phyloP scores from a whole-genome alignment of 2,329 filamentous ascomycete genomes.

The Intubia oerlemansii region DNA sequence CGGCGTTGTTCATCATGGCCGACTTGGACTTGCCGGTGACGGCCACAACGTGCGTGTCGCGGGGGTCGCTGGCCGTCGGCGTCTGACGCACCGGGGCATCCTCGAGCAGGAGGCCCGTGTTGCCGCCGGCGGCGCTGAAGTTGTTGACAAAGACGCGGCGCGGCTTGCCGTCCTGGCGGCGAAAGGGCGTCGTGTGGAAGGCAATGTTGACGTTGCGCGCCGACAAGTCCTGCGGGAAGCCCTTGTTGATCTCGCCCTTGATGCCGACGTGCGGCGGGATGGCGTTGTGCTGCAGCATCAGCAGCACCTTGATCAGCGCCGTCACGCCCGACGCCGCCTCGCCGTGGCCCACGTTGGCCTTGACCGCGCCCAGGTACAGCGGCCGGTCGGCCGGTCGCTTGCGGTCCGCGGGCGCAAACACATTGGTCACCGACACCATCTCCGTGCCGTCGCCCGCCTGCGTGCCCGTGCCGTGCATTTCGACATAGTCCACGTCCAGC shows the following conservation, averaged over 20 bases:
- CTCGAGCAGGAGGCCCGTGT: constrained; percentile 44
- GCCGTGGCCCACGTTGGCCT: constrained; percentile 42
- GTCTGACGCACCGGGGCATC: constrained; percentile 25
- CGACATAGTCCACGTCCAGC: constrained; percentile 59
- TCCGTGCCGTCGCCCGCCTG: constrained; percentile 69
- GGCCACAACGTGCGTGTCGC: constrained; percentile 34
- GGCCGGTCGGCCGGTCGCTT: constrained; percentile 26
- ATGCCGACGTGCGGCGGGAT: constrained; percentile 50
- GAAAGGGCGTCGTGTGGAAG: constrained; percentile 27
- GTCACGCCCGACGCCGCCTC: constrained; percentile 39
- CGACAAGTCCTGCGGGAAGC: constrained; percentile 32
- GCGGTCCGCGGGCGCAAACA: constrained; percentile 25
- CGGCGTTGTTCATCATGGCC: constrained; percentile 36
- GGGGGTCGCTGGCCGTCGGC: constrained; percentile 21
- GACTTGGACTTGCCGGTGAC: constrained; percentile 33
- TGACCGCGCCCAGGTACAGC: constrained; percentile 39
- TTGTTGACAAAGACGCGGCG: constrained; percentile 40
- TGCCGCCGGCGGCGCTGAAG: constrained; percentile 51
- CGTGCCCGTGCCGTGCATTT: constrained; percentile 80
- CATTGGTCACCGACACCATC: constrained; percentile 50
- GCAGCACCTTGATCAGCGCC: constrained; percentile 40
- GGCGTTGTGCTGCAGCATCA: constrained; percentile 40
- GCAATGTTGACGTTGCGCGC: constrained; percentile 38
- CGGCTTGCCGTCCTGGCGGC: constrained; percentile 23
- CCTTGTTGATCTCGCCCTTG: constrained; percentile 38